Base-by-base conservation (phyloP, 2,329 filamentous ascomycete genomes). In the Aspergillus arachidicola region DNA sequence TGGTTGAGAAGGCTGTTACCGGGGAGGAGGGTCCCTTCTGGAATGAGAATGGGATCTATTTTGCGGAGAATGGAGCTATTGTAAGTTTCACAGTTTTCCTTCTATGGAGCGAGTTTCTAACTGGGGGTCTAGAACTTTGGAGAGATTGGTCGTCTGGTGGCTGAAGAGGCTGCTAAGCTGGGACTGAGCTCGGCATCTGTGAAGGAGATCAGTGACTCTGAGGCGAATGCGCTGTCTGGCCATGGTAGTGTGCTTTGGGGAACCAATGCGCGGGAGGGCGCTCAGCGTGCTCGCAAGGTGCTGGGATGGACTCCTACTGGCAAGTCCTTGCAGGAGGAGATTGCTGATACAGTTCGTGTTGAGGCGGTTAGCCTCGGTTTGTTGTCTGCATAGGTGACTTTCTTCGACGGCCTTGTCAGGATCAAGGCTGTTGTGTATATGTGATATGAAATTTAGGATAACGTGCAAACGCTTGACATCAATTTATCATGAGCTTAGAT, bases 1-100 rank as follows among this genome's bases (percentile, higher is more conserved):
- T 86, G 21, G 80, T 83, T 10, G 80, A 82, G 46, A 82, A 83
- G 2, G 82, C 82, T 10, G 57, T 58, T 0, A 64, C 65, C 0
- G 63, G 69, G 12, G 68, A 65, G 7, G 61, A 70, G 12, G 66
- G 65, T 2, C 61, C 67, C 2, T 38, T 77, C 0, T 82, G 81
- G 80, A 76, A 78, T 10, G 64, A 74, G 41, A 67, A 80, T n/a
- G 80, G 79, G 0, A 57, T 81, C 16, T 81, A 80, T 60, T 68
- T 82, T 2, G 68, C 66, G 4, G 71, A 67, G 12, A 66, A 65
- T 46, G 71, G 63, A 1, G 58, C 38, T 14, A 53, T 75, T 63
- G 75, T 76, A 65, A 66, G 71, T 65, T n/a, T 6, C 34, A 14
- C 11, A 41, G 11, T 26, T 3, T 3, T 9, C 14, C 19, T 2